Percentiles rank a stretch among this genome's conserved stretches.
These are phyloP conservation scores for Straminergon stramineum DNA, from an alignment of 225 moss, liverwort and hornwort species.

Conservation along the genomic window DNA sequence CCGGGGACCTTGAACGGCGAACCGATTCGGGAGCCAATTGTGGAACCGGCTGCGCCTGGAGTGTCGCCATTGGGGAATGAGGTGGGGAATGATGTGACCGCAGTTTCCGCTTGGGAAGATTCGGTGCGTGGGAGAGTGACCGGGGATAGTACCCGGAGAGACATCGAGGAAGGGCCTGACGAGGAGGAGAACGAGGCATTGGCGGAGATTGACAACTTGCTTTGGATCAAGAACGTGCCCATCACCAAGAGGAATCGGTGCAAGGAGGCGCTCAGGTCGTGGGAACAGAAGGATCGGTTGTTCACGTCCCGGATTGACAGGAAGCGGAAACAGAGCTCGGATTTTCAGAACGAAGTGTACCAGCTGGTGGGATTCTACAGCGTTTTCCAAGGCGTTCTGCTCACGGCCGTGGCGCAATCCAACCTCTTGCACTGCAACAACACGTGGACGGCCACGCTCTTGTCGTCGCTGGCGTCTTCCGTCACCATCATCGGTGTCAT, in stretches of 20 bases:
- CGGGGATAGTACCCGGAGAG: not conserved
- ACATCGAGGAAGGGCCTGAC: not conserved
- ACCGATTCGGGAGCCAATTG: not conserved
- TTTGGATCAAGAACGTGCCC: not conserved
- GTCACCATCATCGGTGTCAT: conserved; percentile 2
- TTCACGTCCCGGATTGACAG: conserved; percentile 7
- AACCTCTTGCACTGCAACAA: conserved; percentile 19
- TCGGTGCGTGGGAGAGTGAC: not conserved
- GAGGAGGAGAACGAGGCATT: conserved; percentile 17
- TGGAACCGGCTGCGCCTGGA: not conserved
- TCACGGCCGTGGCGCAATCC: conserved; percentile 25
- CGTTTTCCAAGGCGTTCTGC: not conserved
- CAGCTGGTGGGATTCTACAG: conserved; percentile 9
- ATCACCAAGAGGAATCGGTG: not conserved
- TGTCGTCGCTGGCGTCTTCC: not conserved
- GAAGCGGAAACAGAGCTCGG: conserved; percentile 3
- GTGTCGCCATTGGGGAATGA: not conserved
- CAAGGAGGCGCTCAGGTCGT: not conserved
- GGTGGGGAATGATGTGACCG: not conserved
- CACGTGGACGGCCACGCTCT: not conserved
- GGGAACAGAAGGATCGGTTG: not conserved
- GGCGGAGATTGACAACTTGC: conserved; percentile 19
- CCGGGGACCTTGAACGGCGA: not conserved
- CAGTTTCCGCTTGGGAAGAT: not conserved
- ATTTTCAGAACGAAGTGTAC: conserved; percentile 16